Evolutionary conservation across 2,329 filamentous ascomycete species (phyloP).

Genomic region (Tolypocladium cylindrosporum): DNA sequence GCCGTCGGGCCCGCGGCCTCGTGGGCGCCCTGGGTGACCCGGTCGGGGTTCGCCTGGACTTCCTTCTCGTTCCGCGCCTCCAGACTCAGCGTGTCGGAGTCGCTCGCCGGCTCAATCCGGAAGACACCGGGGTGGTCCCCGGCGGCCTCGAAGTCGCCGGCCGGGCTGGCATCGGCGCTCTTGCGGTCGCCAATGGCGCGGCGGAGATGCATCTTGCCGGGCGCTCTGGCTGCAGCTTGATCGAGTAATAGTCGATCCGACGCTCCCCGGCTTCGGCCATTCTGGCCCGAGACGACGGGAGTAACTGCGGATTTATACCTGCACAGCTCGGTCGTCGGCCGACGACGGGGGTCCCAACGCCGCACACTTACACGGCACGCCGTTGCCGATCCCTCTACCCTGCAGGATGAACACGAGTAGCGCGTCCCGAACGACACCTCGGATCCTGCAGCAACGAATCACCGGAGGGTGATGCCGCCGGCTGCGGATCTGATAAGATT

Average conservation of each 20-base stretch:
- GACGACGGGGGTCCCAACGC: background rate
- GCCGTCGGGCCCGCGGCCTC: too few species aligned
- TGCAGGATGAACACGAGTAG: background rate
- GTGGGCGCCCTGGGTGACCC: background rate
- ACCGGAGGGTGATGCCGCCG: background rate
- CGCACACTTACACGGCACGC: background rate
- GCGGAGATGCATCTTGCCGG: background rate
- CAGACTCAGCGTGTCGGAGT: background rate
- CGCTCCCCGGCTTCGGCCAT: background rate
- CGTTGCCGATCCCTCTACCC: background rate
- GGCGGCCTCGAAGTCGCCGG: background rate
- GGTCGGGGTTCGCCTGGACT: background rate
- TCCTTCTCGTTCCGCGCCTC: background rate
- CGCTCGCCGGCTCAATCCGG: background rate
- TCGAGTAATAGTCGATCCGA: background rate
- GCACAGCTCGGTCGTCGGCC: background rate
- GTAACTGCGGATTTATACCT: background rate
- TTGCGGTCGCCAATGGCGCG: background rate
- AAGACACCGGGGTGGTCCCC: background rate
- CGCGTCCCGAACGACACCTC: background rate
- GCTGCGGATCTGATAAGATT: constrained; percentile 1
- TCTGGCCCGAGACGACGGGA: background rate
- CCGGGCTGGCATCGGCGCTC: background rate
- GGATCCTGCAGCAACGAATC: background rate
- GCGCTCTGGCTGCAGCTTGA: background rate